These are phyloP conservation scores for Bidens hawaiensis DNA, from an alignment of 140 eudicot species.

Conservation along the genomic window DNA sequence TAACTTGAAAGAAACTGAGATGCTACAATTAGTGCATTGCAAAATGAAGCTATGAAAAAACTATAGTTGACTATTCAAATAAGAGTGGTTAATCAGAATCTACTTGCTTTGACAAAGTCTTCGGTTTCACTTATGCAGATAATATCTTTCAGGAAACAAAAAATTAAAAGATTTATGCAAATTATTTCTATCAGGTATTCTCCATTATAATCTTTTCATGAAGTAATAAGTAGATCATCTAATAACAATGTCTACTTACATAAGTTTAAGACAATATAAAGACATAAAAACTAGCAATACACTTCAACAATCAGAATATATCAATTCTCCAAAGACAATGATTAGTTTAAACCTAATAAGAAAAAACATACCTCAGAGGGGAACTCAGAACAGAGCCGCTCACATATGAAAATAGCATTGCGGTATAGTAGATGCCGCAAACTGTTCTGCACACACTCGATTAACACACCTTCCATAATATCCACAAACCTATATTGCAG, in stretches of 20 bases:
- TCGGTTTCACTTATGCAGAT: background rate
- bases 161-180: background rate
- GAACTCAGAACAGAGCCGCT: conserved; percentile 94
- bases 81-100: conserved; percentile 9
- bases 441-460: conserved; percentile 67
- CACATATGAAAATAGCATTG: conserved; percentile 87
- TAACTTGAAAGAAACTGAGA: background rate
- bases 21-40: background rate
- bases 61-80: conserved; percentile 2
- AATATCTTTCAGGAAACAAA: background rate
- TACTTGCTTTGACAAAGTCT: conserved; percentile 5
- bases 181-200: background rate
- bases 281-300: background rate
- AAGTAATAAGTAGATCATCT: background rate
- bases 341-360: no score
- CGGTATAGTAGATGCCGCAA: conserved; percentile 57
- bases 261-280: background rate
- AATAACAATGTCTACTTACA: conserved; percentile 8
- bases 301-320: background rate
- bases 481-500: conserved; percentile 4
- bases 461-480: conserved; percentile 69
- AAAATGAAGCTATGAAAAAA: background rate
- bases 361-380: conserved; percentile 68
- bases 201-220: background rate
- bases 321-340: background rate